Evolutionary conservation across 306 rosid genomes (phyloP), one percentile per base, ranked within the genome.

Genomic region (Rosa lucieae): DNA sequence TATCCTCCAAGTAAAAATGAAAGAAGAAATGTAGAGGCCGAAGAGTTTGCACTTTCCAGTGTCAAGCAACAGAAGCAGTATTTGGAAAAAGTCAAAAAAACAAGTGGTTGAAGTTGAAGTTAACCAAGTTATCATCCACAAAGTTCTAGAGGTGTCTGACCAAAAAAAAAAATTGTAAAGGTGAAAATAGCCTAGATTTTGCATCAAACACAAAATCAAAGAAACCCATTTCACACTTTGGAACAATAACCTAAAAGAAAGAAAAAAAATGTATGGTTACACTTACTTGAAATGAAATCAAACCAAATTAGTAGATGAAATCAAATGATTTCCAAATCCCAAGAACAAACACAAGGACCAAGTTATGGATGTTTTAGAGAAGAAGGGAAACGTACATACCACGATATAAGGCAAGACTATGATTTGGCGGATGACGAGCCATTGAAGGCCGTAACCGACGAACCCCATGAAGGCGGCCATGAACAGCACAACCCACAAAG

Each of bases 391-490:
- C 21, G 62, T 66, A 91, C 97, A 55, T 69, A 94, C 99, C 99
- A 89, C 82, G 83, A 86, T 79, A 89, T 94, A 94, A 76, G 99
- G 97, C 79, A 94, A 51, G 26, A 82, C 12, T 10, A 94, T 62
- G 83, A 86, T 7, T 32, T 80, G 73, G 20, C 80, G 59, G 58
- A 94, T 86, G 58, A 94, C 73, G 21, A 94, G 97, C 95, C 97
- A 94, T 44, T 94, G 99, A 21, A 91, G 42, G 40, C 97, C 97
- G 23, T 94, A 94, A 8, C 97, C 97, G 47, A 92, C 0, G 3
- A 89, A 70, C 0, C 99, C 99, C 92, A 89, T 82, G 67, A 88
- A 82, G n/a, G 97, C 99, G 0, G 97, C 88, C 10, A 92, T 81
- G 81, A 94, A 91, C 63, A 94, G 72, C 3, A 94, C 99, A 1